Evolutionary conservation across 257 asterid species (phyloP).

Genomic region (Primulina eburnea): DNA sequence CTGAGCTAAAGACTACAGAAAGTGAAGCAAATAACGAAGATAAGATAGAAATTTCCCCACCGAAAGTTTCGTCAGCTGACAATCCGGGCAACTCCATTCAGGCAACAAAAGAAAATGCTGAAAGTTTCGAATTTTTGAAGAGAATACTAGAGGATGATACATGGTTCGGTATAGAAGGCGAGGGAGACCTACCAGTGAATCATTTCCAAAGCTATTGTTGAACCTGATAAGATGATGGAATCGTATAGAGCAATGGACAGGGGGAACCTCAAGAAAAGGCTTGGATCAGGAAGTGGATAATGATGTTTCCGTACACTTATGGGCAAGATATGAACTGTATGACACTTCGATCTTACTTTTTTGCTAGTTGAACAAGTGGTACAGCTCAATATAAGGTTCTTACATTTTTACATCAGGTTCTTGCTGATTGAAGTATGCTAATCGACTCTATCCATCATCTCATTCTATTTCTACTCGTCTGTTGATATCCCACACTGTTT

Average conservation of each 20-base stretch:
- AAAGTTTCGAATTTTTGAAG: conserved; percentile 32
- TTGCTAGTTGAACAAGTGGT: background rate
- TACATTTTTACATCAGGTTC: no score
- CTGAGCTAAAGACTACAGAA: no score
- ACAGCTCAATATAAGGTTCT: background rate
- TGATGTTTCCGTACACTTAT: conserved; percentile 21
- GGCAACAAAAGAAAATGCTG: conserved; percentile 21
- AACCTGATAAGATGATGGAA: conserved; percentile 29
- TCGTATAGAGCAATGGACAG: conserved; percentile 20
- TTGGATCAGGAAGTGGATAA: conserved; percentile 18
- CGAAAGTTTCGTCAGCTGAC: conserved; percentile 25
- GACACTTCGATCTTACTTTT: background rate
- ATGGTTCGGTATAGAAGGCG: conserved; percentile 15
- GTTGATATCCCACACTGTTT: background rate
- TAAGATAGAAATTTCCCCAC: background rate
- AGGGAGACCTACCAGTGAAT: conserved; percentile 18
- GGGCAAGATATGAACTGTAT: conserved; percentile 23
- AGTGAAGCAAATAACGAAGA: conserved; percentile 4
- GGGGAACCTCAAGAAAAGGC: conserved; percentile 14
- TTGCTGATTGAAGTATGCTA: background rate
- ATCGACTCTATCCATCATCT: background rate
- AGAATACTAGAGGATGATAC: conserved; percentile 31
- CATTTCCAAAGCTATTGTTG: conserved; percentile 21
- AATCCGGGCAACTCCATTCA: conserved; percentile 23
- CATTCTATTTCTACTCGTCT: background rate